Evolutionary conservation across 257 asterid species (phyloP).

Genomic region (Plantago major): DNA sequence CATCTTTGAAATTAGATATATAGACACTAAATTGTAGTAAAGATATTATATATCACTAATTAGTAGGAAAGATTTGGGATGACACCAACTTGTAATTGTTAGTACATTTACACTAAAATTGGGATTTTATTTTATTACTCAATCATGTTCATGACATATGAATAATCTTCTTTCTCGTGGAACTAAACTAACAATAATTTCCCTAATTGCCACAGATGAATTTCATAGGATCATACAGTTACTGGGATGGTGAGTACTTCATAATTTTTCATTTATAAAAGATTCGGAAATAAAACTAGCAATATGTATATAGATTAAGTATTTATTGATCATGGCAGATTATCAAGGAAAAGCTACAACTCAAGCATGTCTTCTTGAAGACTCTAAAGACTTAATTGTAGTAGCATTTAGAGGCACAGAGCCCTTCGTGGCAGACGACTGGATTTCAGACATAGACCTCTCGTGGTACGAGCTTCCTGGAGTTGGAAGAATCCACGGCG

Average conservation of each 20-base stretch:
- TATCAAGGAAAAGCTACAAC: constrained; percentile 42
- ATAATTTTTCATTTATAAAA: too few relatives aligned
- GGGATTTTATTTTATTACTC: too few relatives aligned
- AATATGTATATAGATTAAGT: background rate
- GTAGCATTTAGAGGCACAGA: constrained; percentile 45
- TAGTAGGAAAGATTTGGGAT: too few relatives aligned
- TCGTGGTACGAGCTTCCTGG: constrained; percentile 43
- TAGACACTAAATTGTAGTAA: too few relatives aligned
- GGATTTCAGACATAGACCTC: constrained; percentile 43
- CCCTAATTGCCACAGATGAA: constrained; percentile 36
- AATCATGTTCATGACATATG: too few relatives aligned
- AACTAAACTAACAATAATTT: too few relatives aligned
- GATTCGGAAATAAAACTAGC: background rate
- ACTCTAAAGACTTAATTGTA: constrained; percentile 25
- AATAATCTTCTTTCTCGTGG: too few relatives aligned
- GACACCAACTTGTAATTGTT: too few relatives aligned
- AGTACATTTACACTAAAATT: too few relatives aligned
- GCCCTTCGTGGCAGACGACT: constrained; percentile 37
- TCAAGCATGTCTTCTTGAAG: constrained; percentile 38
- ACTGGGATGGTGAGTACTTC: constrained; percentile 34
- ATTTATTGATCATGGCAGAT: constrained; percentile 27
- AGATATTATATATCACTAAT: too few relatives aligned
- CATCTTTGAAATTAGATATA: too few relatives aligned
- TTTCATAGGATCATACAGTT: constrained; percentile 31
- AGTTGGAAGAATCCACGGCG: constrained; percentile 45